Evolutionary conservation across 2,329 filamentous ascomycete genomes (phyloP).

Genomic region (Neofusicoccum laricinum): DNA sequence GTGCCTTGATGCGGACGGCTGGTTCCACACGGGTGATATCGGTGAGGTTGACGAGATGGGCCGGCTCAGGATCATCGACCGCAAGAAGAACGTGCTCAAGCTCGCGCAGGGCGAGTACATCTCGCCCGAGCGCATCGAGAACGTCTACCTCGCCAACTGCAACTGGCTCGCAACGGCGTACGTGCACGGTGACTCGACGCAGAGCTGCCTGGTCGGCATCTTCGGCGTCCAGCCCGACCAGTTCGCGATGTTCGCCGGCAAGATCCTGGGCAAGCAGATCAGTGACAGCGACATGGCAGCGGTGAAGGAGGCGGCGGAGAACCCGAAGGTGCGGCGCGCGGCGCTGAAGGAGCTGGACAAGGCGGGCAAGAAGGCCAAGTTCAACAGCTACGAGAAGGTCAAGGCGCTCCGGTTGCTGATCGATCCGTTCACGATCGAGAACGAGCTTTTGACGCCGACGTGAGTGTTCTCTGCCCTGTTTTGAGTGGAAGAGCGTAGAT

Average conservation of each 20-base stretch:
- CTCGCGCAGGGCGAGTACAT: constrained; percentile 97
- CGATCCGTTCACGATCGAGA: constrained; percentile 91
- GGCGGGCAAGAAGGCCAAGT: constrained; percentile 78
- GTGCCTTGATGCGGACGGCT: constrained; percentile 79
- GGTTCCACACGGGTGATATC: constrained; percentile 97
- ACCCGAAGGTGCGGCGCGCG: constrained; percentile 69
- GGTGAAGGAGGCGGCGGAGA: constrained; percentile 63
- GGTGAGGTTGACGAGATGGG: constrained; percentile 79
- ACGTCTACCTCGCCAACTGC: constrained; percentile 81
- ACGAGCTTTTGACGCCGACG: constrained; percentile 85
- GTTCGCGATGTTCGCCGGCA: constrained; percentile 78
- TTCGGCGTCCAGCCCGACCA: constrained; percentile 83
- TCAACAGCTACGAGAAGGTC: constrained; percentile 87
- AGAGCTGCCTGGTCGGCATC: constrained; percentile 79
- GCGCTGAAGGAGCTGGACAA: constrained; percentile 75
- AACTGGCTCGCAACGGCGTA: constrained; percentile 77
- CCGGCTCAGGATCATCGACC: constrained; percentile 89
- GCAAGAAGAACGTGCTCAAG: constrained; percentile 99
- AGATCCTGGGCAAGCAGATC: constrained; percentile 68
- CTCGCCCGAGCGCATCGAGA: constrained; percentile 94
- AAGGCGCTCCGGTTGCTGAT: constrained; percentile 70
- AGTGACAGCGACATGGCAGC: constrained; percentile 62
- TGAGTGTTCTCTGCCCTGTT: constrained; percentile 50
- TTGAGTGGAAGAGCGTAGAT: not conserved
- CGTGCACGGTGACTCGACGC: constrained; percentile 83